These are phyloP conservation scores for Amylocystis lapponica DNA, from an alignment of 768 basidiomycete genomes.

Conservation along the genomic window DNA sequence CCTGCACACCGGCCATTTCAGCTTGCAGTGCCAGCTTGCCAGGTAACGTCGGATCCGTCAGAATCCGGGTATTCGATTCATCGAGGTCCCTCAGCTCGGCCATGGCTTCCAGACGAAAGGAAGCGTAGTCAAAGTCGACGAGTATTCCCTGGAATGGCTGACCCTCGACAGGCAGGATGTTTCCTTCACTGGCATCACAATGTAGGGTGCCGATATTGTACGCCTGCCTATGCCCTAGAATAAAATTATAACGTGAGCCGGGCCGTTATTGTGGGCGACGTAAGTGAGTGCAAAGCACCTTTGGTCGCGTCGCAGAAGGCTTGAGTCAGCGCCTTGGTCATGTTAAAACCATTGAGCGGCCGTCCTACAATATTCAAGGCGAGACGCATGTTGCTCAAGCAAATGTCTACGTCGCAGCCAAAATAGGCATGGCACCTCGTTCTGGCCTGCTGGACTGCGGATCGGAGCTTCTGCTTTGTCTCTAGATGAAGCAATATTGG, in stretches of 20 bases:
- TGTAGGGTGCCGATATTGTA: slow-evolving; percentile 9
- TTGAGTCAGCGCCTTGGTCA: slow-evolving; percentile 2
- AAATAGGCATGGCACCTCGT: too few species aligned
- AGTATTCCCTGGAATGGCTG: neutral
- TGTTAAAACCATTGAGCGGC: slow-evolving; percentile 5
- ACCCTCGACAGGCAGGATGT: slow-evolving; percentile 11
- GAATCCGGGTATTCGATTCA: neutral
- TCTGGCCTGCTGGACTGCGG: too few species aligned
- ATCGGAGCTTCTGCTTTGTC: too few species aligned
- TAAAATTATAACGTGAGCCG: too few species aligned
- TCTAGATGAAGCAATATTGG: too few species aligned
- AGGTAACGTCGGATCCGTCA: neutral
- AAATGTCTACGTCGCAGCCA: too few species aligned
- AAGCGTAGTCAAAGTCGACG: slow-evolving; percentile 12
- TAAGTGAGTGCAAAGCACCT: neutral
- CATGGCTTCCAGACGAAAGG: neutral
- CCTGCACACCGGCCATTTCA: neutral
- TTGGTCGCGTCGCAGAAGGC: slow-evolving; percentile 7
- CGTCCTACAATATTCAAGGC: slow-evolving; percentile 5
- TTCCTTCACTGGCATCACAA: slow-evolving; percentile 12
- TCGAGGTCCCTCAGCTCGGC: neutral
- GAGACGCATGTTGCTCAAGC: slow-evolving; percentile 3
- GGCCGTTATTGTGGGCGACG: too few species aligned
- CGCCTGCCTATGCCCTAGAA: neutral
- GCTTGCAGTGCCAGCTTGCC: neutral